Evolutionary conservation across 495 filamentous ascomycete genomes (phyloP), one percentile per base, ranked within the genome.

Genomic region (Talaromyces proteolyticus): DNA sequence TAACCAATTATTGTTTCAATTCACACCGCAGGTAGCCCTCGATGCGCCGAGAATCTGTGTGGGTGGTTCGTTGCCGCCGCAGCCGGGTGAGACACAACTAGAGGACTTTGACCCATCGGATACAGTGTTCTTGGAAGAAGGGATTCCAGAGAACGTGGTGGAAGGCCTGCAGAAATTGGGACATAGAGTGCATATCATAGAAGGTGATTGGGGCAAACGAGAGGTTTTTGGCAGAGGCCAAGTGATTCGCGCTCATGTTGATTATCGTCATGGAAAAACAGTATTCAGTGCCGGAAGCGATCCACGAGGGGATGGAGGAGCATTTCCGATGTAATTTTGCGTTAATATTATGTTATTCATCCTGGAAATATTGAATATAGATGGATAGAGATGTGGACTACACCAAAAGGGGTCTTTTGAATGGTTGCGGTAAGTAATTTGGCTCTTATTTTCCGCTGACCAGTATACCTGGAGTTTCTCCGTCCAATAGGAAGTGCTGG

Each of bases 281-380:
- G 79, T 96, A 6, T 95, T 83, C 73, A 88, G 82, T 56, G 91
- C 80, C 2, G 93, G 89, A 16, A 95, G 89, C 66, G 93, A 97
- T 78, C 73, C 75, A 44, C 77, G 92, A 44, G 92, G 89, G 2
- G 93, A 96, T 75, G 91, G 93, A 21, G 82, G 77, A 51, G 90
- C 89, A 4, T 76, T 84, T 57, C 88, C 89, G 29, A 14, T 4
- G 29, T 34, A 34, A 14, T n/a, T n/a, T n/a, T n/a, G n/a, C n/a
- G n/a, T n/a, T n/a, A n/a, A n/a, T n/a, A n/a, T n/a, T n/a, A 34
- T 34, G 14, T 14, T 2, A 14, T 34, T 34, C 29, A 34, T 34
- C n/a, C n/a, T n/a, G n/a, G 29, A 4, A 34, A 34, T 29, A 29
- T 29, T 29, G 12, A 4, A 10, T 34, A 34, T 2, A 4, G 29